Evolutionary conservation across 2,329 filamentous ascomycete species (phyloP), one percentile per base, ranked within the genome.

Genomic region (Phaeosphaeriaceae sp.): DNA sequence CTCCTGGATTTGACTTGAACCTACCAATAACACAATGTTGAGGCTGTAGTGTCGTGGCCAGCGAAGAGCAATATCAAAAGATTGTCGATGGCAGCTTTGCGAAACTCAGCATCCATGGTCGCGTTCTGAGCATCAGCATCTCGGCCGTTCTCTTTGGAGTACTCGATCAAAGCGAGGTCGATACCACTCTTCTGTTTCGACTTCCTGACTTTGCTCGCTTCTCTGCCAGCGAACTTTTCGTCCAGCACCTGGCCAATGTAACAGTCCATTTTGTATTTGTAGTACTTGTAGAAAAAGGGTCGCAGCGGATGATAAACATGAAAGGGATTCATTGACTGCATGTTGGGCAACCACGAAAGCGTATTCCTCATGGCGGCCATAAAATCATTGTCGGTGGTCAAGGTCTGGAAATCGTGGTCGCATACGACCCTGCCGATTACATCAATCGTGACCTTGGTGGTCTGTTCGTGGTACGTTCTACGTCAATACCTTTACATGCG

Each of bases 381-480:
- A 24, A 81, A 73, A 13, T 74, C 68, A 53, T 79, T 78, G 13
- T 70, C 54, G 0, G 62, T 57, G 19, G 60, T 67, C 44, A 80
- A 74, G 11, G 74, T 74, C n/a, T 73, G 69, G 51, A 81, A 73
- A 42, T 77, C 71, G 40, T 74, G 61, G 51, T 79, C 78, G 42
- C 70, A 70, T 2, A 80, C 71, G 1, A 80, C 71, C 52, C 76
- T 76, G 7, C 78, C 78, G 48, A 81, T 81, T 33, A 81, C 72
- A 57, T 81, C 78, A 17, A 81, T 73, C 1, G 79, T 78, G 15
- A 81, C 58, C 25, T 74, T 76, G 6, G 76, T 79, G 3, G 76
- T 74, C 55, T 63, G 41, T 15, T 13, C 15, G 17, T 46, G 57
- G 55, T 27, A 5, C 25, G 25, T 5, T 27, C 25, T 27, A 27